These are phyloP conservation scores for Pouteria campechiana DNA, from an alignment of 179 eudicot species.

Conservation along the genomic window DNA sequence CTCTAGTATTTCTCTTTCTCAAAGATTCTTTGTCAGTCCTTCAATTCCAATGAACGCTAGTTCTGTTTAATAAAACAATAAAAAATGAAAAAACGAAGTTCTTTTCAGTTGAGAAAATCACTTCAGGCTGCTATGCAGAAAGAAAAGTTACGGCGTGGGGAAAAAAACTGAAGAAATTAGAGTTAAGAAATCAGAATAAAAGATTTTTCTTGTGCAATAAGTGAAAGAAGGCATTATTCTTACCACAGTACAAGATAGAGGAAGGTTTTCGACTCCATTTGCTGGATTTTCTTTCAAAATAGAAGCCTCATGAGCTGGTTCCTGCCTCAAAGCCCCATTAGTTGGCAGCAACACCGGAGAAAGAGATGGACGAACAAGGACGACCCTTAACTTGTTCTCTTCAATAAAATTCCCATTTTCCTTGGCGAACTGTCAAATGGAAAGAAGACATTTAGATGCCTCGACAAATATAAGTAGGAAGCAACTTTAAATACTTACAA, in stretches of 20 bases:
- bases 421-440: slow-evolving; percentile 47
- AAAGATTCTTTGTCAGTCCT: too few species aligned
- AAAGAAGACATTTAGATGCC: background rate
- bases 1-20: too few species aligned
- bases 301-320: slow-evolving; percentile 15
- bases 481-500: slow-evolving; percentile 20
- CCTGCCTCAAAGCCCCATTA: slow-evolving; percentile 28
- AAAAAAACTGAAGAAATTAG: background rate
- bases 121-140: background rate
- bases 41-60: too few species aligned
- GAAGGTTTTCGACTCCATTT: slow-evolving; percentile 25
- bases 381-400: slow-evolving; percentile 56
- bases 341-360: slow-evolving; percentile 30
- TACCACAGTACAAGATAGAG: slow-evolving; percentile 27
- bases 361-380: slow-evolving; percentile 35
- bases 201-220: background rate
- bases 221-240: background rate
- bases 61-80: too few species aligned
- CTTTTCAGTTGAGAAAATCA: too few species aligned
- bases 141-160: background rate
- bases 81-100: too few species aligned
- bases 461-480: background rate
- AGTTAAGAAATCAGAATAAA: background rate
- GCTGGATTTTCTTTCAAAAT: slow-evolving; percentile 14
- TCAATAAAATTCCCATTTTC: slow-evolving; percentile 33